phyloP scores from a whole-genome alignment of 139 green algal species.

The Asterochloris sp. region DNA sequence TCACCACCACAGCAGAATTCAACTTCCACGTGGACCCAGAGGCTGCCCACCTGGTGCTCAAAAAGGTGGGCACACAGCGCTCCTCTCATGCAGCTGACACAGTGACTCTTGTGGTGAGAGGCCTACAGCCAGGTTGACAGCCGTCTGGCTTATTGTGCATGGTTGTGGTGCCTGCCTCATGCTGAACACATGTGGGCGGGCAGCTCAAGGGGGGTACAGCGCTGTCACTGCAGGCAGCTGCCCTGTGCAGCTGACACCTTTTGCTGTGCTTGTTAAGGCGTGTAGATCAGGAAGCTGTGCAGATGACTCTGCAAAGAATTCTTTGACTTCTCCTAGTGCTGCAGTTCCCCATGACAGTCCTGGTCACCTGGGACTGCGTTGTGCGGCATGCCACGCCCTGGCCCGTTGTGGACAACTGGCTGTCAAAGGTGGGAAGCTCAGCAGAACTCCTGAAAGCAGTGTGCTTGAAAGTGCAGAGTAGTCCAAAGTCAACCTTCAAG shows the following conservation, averaged over 20 bases:
- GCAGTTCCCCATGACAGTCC: constrained; percentile 5
- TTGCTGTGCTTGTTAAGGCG: too few relatives aligned
- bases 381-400: constrained; percentile 25
- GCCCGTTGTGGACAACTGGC: constrained; percentile 24
- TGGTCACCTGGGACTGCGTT: constrained; percentile 26
- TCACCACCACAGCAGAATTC: constrained; percentile 33
- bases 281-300: too few relatives aligned
- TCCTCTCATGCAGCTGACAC: neutral
- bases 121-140: neutral
- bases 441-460: neutral
- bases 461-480: too few relatives aligned
- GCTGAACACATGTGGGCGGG: neutral
- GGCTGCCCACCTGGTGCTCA: constrained; percentile 31
- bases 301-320: neutral
- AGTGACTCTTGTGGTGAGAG: neutral
- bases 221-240: too few relatives aligned
- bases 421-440: constrained; percentile 11
- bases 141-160: neutral
- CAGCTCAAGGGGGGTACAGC: neutral
- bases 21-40: constrained; percentile 46
- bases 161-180: neutral
- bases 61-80: constrained; percentile 17
- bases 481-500: too few relatives aligned
- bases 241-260: too few relatives aligned
- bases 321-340: neutral